These are phyloP conservation scores for Onygena corvina DNA, from an alignment of 2,329 filamentous ascomycete species.

Conservation along the genomic window DNA sequence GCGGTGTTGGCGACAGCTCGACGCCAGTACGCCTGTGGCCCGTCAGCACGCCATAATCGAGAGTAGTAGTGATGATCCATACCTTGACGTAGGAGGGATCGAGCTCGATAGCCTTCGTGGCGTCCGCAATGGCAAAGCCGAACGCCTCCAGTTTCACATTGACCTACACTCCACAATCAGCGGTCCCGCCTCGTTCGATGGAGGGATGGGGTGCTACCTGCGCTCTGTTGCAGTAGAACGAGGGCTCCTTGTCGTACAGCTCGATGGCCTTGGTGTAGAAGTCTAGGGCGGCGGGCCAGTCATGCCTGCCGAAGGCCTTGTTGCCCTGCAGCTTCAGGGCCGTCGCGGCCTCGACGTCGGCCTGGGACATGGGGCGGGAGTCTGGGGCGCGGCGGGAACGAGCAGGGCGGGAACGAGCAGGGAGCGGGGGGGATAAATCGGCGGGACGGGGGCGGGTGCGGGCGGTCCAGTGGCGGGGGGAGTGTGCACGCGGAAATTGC, in stretches of 20 bases:
- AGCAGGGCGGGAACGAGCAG: neutral
- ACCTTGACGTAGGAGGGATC: constrained; percentile 85
- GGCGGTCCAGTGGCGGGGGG: too few relatives aligned
- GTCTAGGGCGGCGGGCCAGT: constrained; percentile 72
- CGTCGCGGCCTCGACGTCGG: constrained; percentile 54
- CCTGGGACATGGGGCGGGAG: constrained; percentile 27
- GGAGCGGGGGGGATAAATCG: neutral
- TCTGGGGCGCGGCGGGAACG: neutral
- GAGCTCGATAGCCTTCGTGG: constrained; percentile 79
- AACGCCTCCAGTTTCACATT: constrained; percentile 93
- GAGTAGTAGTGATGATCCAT: constrained; percentile 12
- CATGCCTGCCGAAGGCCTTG: constrained; percentile 74
- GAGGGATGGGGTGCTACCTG: constrained; percentile 50
- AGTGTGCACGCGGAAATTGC: neutral
- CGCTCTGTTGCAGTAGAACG: constrained; percentile 88
- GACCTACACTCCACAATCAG: constrained; percentile 43
- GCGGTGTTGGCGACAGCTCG: constrained; percentile 84
- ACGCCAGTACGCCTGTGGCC: constrained; percentile 72
- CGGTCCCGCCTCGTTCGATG: neutral
- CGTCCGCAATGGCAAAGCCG: constrained; percentile 83
- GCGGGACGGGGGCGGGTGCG: neutral
- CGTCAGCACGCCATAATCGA: neutral
- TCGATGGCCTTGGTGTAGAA: constrained; percentile 82
- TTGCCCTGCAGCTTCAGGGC: constrained; percentile 91
- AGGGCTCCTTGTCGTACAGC: constrained; percentile 67